phyloP scores from a whole-genome alignment of 2,329 filamentous ascomycete genomes.

The Hawksworthiomyces lignivorus region DNA sequence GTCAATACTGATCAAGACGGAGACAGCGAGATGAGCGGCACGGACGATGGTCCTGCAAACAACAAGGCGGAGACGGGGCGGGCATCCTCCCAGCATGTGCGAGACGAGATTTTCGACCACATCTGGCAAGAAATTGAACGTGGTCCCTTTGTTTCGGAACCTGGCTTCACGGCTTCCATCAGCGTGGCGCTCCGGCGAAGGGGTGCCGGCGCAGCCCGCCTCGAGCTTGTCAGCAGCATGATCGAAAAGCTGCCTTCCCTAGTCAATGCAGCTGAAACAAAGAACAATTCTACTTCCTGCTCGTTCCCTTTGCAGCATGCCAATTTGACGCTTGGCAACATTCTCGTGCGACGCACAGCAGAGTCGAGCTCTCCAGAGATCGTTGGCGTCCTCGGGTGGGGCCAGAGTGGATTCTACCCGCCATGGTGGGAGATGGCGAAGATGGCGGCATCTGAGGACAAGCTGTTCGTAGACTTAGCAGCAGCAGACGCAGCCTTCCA shows the following conservation, averaged over 20 bases:
- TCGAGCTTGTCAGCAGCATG: conserved; percentile 5
- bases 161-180: neutral
- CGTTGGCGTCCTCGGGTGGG: conserved; percentile 9
- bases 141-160: neutral
- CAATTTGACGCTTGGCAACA: conserved; percentile 8
- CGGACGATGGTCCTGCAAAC: too few relatives aligned
- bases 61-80: too few relatives aligned
- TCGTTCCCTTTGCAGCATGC: conserved; percentile 9
- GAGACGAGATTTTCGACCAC: conserved; percentile 5
- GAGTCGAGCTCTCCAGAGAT: conserved; percentile 4
- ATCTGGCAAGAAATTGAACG: conserved; percentile 4
- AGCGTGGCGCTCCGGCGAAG: neutral
- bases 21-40: neutral
- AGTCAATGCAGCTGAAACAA: neutral
- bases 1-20: neutral
- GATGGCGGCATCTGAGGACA: conserved; percentile 8
- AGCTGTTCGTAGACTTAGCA: conserved; percentile 3
- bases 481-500: conserved; percentile 1
- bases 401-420: conserved; percentile 11
- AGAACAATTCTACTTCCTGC: too few relatives aligned
- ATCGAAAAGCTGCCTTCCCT: neutral
- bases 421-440: conserved; percentile 13
- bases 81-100: neutral
- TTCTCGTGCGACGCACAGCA: conserved; percentile 5
- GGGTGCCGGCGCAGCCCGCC: neutral